Evolutionary conservation across 1,284 basidiomycete genomes (phyloP), one percentile per base, ranked within the genome.

Genomic region (Microbotryomycetes sp.): DNA sequence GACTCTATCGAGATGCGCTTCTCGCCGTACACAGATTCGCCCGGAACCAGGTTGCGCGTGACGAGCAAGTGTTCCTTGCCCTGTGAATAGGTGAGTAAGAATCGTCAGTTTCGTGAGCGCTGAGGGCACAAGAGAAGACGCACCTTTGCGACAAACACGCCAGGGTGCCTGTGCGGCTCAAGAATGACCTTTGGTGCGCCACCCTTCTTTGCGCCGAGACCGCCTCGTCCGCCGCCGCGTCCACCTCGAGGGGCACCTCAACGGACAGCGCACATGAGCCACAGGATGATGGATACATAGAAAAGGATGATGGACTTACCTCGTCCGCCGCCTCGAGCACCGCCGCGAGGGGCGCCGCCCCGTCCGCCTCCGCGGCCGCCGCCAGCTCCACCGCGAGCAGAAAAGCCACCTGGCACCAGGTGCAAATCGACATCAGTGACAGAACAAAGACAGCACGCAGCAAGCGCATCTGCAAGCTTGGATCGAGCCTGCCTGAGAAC

Each of bases 11-110:
- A 71, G 65, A 78, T 77, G 54, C 76, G 73, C 75, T 99, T 99
- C 79, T 99, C 94, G 70, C 94, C 96, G 77, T 99, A 98, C 26
- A 99, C 96, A 21, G 88, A 89, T 75, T 98, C 94, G 61, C 94
- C 96, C 13, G 96, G 94, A 53, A 89, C 91, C 70, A 99, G 82
- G 78, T 97, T 98, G 79, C 92, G 92, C 55, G 94, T 98, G 76
- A 99, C 94, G 66, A 99, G 81, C 76, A 98, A 83, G 73, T 91
- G 88, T 75, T 99, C 96, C 80, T 99, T 97, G 60, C 67, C 66
- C 51, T 54, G 50, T 48, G 27, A 13, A 11, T 15, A 41, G 29
- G 16, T 23, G 27, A 16, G 45, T 26, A 52, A 52, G 3, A 29
- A 27, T 51, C 31, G 21, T 15, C 11, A 7, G 47, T 18, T 15